A percentile compares a stretch with the other conserved stretches of the same genome.
Evolutionary conservation across 768 basidiomycete genomes (phyloP).

Genomic region (Russula abietina): DNA sequence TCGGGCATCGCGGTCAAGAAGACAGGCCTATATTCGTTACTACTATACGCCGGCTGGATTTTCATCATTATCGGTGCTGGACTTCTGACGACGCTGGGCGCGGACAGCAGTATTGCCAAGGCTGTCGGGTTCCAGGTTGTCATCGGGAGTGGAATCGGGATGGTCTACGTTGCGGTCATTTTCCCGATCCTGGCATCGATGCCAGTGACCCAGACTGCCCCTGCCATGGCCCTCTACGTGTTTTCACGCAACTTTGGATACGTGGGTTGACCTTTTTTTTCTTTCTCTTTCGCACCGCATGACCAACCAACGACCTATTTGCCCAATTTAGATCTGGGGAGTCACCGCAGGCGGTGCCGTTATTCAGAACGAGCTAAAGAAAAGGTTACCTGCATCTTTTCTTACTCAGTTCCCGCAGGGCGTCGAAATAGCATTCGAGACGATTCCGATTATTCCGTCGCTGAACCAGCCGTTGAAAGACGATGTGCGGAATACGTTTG

Average conservation of each 20-base stretch:
- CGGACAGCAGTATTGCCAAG: too few relatives aligned
- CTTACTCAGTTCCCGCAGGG: too few relatives aligned
- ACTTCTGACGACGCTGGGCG: slow-evolving; percentile 32
- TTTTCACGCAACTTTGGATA: slow-evolving; percentile 27
- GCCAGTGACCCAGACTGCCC: slow-evolving; percentile 30
- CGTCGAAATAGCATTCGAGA: too few relatives aligned
- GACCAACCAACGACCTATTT: neutral
- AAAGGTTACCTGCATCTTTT: too few relatives aligned
- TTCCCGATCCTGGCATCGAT: slow-evolving; percentile 37
- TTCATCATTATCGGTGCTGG: slow-evolving; percentile 34
- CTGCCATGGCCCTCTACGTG: slow-evolving; percentile 32
- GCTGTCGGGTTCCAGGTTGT: too few relatives aligned
- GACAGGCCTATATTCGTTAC: slow-evolving; percentile 36
- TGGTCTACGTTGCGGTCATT: too few relatives aligned
- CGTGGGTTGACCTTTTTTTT: neutral
- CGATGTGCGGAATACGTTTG: too few relatives aligned
- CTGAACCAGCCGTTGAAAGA: too few relatives aligned
- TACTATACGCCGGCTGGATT: slow-evolving; percentile 36
- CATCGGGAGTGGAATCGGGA: too few relatives aligned
- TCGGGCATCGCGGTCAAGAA: neutral
- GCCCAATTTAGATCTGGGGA: slow-evolving; percentile 31
- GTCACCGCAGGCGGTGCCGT: too few relatives aligned
- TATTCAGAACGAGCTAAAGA: too few relatives aligned
- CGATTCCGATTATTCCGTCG: too few relatives aligned
- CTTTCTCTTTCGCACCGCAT: neutral